Evolutionary conservation across 345 rosid species (phyloP).

Genomic region (Microcos paniculata): DNA sequence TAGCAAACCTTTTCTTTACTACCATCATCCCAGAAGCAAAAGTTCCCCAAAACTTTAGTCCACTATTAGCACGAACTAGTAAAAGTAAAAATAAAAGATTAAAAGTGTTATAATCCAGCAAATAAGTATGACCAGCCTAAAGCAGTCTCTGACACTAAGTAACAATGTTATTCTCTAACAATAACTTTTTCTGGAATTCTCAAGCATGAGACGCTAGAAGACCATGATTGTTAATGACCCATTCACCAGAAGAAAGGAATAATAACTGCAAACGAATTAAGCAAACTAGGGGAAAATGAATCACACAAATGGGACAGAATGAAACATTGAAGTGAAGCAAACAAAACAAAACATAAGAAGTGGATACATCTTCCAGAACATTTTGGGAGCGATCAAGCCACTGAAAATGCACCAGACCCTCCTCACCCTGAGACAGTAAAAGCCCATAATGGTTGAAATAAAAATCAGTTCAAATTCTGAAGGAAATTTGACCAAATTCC

Average conservation of each 20-base stretch:
- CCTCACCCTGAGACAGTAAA: slow-evolving; percentile 59
- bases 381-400: slow-evolving; percentile 83
- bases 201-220: not conserved
- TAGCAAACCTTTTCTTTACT: not conserved
- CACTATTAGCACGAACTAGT: not conserved
- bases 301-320: not conserved
- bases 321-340: not conserved
- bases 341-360: not conserved
- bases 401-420: slow-evolving; percentile 88
- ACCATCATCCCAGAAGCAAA: not conserved
- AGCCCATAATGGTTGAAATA: not conserved
- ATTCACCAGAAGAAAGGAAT: not conserved
- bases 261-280: not conserved
- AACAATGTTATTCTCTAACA: not conserved
- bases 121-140: not conserved
- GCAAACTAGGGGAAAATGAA: not conserved
- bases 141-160: not conserved
- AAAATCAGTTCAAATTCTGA: not conserved
- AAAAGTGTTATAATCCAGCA: not conserved
- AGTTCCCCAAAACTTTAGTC: not conserved
- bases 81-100: not conserved
- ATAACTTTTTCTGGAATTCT: not conserved
- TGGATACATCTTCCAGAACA: slow-evolving; percentile 85
- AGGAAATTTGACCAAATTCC: not conserved
- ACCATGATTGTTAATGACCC: not conserved